Evolutionary conservation across 805 yeast species (phyloP).

Genomic region (Kodamaea sagamina): DNA sequence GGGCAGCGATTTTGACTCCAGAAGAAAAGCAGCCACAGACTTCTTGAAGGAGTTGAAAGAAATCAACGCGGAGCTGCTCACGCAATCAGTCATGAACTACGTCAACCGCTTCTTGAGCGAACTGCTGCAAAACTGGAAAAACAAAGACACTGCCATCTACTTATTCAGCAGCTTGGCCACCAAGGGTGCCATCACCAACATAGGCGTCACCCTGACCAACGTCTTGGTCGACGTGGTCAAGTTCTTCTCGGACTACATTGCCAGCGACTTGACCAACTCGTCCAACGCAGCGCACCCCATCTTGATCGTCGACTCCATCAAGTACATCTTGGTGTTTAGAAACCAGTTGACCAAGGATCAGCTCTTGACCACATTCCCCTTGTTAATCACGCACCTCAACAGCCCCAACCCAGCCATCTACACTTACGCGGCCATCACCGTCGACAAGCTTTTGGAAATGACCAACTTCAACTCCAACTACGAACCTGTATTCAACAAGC

Average conservation of each 20-base stretch:
- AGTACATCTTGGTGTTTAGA: slow-evolving; percentile 84
- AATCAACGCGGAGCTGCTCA: slow-evolving; percentile 70
- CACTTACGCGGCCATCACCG: slow-evolving; percentile 90
- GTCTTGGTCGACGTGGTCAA: slow-evolving; percentile 80
- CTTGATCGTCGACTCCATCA: slow-evolving; percentile 87
- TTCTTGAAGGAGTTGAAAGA: slow-evolving; percentile 84
- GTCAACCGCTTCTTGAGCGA: slow-evolving; percentile 61
- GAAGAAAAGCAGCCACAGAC: slow-evolving; percentile 92
- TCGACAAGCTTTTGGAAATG: slow-evolving; percentile 83
- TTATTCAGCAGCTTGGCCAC: slow-evolving; percentile 88
- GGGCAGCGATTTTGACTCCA: slow-evolving; percentile 90
- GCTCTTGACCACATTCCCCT: slow-evolving; percentile 74
- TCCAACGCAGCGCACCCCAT: slow-evolving; percentile 61
- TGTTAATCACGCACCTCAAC: slow-evolving; percentile 65
- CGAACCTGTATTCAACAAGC: slow-evolving; percentile 64
- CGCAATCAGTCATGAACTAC: slow-evolving; percentile 71
- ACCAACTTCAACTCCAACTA: slow-evolving; percentile 56
- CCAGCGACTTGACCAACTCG: slow-evolving; percentile 68
- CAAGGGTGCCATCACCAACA: slow-evolving; percentile 81
- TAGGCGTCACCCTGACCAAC: slow-evolving; percentile 88
- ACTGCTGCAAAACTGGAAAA: slow-evolving; percentile 63
- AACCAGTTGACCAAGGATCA: slow-evolving; percentile 90
- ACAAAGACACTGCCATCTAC: slow-evolving; percentile 83
- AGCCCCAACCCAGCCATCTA: slow-evolving; percentile 72
- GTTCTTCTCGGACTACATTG: slow-evolving; percentile 79